Evolutionary conservation across 768 basidiomycete species (phyloP).

Genomic region (Amanita polypyramis): DNA sequence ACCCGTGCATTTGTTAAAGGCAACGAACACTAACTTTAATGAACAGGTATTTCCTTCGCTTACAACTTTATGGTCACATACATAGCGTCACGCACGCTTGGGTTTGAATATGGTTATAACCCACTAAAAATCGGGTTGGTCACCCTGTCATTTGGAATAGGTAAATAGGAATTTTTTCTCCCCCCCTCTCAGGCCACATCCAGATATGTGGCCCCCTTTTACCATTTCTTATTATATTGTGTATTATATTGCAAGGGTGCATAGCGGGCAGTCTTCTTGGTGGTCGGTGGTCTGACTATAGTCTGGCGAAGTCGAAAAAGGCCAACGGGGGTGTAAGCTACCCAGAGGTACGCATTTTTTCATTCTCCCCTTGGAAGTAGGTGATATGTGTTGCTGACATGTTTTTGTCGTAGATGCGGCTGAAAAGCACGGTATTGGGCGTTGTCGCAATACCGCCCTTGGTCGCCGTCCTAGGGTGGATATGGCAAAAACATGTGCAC

Average conservation of each 20-base stretch:
- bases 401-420: constrained; percentile 44
- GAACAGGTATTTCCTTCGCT: constrained; percentile 57
- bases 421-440: constrained; percentile 49
- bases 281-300: constrained; percentile 34
- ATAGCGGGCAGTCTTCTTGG: constrained; percentile 32
- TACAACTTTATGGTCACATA: constrained; percentile 65
- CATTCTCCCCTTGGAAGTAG: background rate
- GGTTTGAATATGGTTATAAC: constrained; percentile 49
- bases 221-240: background rate
- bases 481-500: constrained; percentile 48
- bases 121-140: constrained; percentile 68
- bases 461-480: constrained; percentile 69
- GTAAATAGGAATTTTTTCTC: constrained; percentile 22
- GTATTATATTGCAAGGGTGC: constrained; percentile 18
- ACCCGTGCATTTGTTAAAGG: background rate
- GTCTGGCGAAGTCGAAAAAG: constrained; percentile 25
- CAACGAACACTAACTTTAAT: background rate
- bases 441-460: constrained; percentile 51
- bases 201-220: background rate
- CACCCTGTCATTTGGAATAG: constrained; percentile 63
- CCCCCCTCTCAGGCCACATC: background rate
- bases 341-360: constrained; percentile 50
- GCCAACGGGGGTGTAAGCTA: constrained; percentile 31
- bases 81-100: constrained; percentile 64
- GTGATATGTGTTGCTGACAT: background rate